A percentile compares a stretch with the other conserved stretches of the same genome.
Evolutionary conservation across 768 basidiomycete genomes (phyloP).

Genomic region (Dacryopinax spathularia): DNA sequence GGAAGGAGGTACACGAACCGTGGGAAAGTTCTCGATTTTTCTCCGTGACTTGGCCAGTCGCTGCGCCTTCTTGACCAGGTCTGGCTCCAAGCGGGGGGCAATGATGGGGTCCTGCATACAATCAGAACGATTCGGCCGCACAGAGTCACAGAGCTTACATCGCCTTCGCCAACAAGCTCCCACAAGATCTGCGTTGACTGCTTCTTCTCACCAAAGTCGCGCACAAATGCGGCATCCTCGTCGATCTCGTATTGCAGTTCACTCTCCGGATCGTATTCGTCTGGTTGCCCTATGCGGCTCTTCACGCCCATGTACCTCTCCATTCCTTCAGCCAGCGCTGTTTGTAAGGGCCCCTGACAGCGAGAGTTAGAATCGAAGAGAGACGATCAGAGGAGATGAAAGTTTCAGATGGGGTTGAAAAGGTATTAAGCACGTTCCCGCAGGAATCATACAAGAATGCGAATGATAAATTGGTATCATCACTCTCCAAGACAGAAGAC

Average conservation of each 20-base stretch:
- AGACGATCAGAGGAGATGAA: constrained; percentile 5
- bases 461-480: background rate
- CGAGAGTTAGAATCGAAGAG: constrained; percentile 6
- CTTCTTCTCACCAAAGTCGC: constrained; percentile 41
- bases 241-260: constrained; percentile 49
- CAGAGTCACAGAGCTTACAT: constrained; percentile 29
- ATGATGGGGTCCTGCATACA: constrained; percentile 45
- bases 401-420: background rate
- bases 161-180: constrained; percentile 60
- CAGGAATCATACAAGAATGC: background rate
- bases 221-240: constrained; percentile 40
- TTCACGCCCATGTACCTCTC: constrained; percentile 57
- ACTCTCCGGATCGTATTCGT: constrained; percentile 13
- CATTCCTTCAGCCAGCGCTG: constrained; percentile 69
- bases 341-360: constrained; percentile 44
- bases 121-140: background rate
- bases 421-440: background rate
- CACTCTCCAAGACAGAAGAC: background rate
- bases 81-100: constrained; percentile 39
- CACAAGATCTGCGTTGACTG: constrained; percentile 62
- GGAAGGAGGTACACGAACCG: constrained; percentile 17
- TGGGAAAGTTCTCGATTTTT: constrained; percentile 26
- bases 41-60: constrained; percentile 26
- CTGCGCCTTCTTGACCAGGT: constrained; percentile 27
- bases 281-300: background rate